phyloP scores from a whole-genome alignment of 2,329 filamentous ascomycete genomes.

The Fusarium kyushuense region DNA sequence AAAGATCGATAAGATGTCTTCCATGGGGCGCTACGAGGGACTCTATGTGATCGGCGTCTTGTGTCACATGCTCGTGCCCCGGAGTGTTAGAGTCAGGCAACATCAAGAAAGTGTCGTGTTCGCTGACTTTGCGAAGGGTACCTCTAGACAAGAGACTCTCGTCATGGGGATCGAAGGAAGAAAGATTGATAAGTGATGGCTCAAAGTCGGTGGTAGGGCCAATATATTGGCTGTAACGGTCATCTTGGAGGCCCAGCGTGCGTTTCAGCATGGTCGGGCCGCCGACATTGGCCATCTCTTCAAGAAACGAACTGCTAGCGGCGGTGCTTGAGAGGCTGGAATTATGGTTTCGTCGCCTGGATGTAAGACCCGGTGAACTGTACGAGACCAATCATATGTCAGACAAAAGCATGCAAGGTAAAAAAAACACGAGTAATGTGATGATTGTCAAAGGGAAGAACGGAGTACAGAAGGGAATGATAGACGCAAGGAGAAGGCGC shows the following conservation, averaged over 20 bases:
- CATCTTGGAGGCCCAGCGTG: slow-evolving; percentile 80
- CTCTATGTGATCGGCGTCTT: slow-evolving; percentile 80
- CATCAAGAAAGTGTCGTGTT: slow-evolving; percentile 83
- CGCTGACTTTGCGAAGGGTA: slow-evolving; percentile 79
- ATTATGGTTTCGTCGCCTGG: slow-evolving; percentile 64
- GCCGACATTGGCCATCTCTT: slow-evolving; percentile 78
- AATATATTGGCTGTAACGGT: slow-evolving; percentile 85
- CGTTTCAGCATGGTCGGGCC: slow-evolving; percentile 74
- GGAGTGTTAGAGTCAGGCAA: slow-evolving; percentile 79
- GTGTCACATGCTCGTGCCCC: slow-evolving; percentile 75
- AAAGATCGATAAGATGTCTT: slow-evolving; percentile 80
- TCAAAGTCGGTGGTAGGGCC: slow-evolving; percentile 87
- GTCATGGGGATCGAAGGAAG: slow-evolving; percentile 82
- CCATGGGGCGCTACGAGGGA: slow-evolving; percentile 81
- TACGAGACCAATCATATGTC: slow-evolving; percentile 62
- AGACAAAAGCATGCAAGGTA: slow-evolving; percentile 52
- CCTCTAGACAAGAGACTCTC: slow-evolving; percentile 79
- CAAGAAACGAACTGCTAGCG: slow-evolving; percentile 72
- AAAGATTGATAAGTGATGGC: slow-evolving; percentile 83
- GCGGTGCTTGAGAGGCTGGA: slow-evolving; percentile 72
- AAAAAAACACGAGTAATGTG: slow-evolving; percentile 37
- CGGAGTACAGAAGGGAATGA: slow-evolving; percentile 36
- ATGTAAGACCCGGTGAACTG: slow-evolving; percentile 68
- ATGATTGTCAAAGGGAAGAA: slow-evolving; percentile 36
- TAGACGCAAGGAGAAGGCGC: slow-evolving; percentile 39